Evolutionary conservation across 2,329 filamentous ascomycete genomes (phyloP).

Genomic region (Aspergillus pseudotamarii): DNA sequence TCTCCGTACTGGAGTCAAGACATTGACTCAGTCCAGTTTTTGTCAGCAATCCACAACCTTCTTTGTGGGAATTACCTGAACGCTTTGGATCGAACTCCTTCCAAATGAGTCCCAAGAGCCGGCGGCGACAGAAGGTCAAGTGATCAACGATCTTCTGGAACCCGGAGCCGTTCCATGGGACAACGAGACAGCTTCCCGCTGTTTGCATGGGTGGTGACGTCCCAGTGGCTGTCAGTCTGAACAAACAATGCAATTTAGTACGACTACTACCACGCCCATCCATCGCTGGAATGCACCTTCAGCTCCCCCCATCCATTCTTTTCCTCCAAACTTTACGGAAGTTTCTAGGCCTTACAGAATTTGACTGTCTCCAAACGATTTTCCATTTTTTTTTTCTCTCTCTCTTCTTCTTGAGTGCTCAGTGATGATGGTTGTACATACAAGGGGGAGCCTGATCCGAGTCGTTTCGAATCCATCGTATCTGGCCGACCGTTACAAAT

Average conservation of each 20-base stretch:
- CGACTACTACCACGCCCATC: not conserved
- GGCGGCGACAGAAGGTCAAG: conserved; percentile 13
- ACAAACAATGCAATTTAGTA: not conserved
- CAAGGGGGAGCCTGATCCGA: not conserved
- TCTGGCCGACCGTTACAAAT: conserved; percentile 43
- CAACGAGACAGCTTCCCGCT: conserved; percentile 11
- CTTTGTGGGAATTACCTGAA: not conserved
- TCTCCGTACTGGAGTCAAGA: not conserved
- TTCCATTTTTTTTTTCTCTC: not conserved
- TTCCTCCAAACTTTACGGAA: not conserved
- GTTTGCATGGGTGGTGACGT: conserved; percentile 10
- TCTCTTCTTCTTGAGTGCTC: not conserved
- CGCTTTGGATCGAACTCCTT: not conserved
- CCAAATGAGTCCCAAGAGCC: not conserved
- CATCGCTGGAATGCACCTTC: not conserved
- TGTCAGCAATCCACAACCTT: not conserved
- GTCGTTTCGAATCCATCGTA: not conserved
- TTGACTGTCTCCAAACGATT: not conserved
- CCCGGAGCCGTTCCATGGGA: conserved; percentile 21
- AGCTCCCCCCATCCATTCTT: not conserved
- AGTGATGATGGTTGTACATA: not conserved
- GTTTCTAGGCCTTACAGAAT: not conserved
- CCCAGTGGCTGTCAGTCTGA: not conserved
- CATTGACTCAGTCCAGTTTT: not conserved
- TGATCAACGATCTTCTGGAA: conserved; percentile 13